Evolutionary conservation across 139 green algal genomes (phyloP).

Genomic region (Picochlorum sp.): DNA sequence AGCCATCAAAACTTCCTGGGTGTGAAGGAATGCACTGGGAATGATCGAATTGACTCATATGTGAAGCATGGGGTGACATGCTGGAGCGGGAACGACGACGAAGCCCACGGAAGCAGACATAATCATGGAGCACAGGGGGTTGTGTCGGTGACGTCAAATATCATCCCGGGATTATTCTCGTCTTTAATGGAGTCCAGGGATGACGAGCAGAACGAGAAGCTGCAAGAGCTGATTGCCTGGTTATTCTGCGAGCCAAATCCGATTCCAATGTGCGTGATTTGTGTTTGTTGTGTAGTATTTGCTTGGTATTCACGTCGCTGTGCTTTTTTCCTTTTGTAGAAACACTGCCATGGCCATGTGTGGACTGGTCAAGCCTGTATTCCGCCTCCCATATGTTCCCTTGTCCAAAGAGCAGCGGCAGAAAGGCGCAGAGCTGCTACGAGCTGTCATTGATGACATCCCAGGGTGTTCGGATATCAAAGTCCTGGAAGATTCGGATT

Average conservation of each 20-base stretch:
- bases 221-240: slow-evolving; percentile 72
- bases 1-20: slow-evolving; percentile 85
- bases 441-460: slow-evolving; percentile 71
- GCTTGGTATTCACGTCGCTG: not conserved
- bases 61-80: slow-evolving; percentile 61
- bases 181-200: slow-evolving; percentile 67
- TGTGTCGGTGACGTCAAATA: slow-evolving; percentile 92
- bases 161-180: slow-evolving; percentile 77
- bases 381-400: slow-evolving; percentile 89
- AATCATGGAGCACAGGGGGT: slow-evolving; percentile 55
- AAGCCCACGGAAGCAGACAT: slow-evolving; percentile 82
- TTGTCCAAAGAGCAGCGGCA: slow-evolving; percentile 57
- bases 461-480: slow-evolving; percentile 51
- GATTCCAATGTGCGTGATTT: slow-evolving; percentile 57
- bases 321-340: slow-evolving; percentile 6
- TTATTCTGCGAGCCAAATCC: slow-evolving; percentile 95
- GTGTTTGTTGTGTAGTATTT: not conserved
- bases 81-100: slow-evolving; percentile 98
- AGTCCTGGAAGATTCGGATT: slow-evolving; percentile 76
- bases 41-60: slow-evolving; percentile 71
- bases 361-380: slow-evolving; percentile 73
- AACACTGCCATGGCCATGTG: slow-evolving; percentile 94
- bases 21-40: slow-evolving; percentile 78
- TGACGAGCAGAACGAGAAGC: slow-evolving; percentile 44
- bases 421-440: slow-evolving; percentile 67